Percentiles rank a stretch among this genome's conserved stretches.
Evolutionary conservation across 2,329 filamentous ascomycete genomes (phyloP).

Genomic region (Ceratocystis eucalypticola): DNA sequence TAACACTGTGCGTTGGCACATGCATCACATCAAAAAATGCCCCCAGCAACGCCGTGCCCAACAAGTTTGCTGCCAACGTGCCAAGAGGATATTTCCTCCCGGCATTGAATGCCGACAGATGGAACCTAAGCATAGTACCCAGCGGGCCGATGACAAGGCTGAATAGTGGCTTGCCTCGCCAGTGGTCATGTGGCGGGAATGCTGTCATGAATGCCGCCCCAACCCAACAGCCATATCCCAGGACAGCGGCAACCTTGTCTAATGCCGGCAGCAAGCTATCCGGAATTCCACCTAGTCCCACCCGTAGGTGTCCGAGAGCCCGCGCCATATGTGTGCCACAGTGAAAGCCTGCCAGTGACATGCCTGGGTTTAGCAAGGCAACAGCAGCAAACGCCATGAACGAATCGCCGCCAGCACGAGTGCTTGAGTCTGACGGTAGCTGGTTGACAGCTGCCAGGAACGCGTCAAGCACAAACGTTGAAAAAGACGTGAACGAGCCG

Average conservation of each 20-base stretch:
- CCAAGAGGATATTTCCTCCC: conserved; percentile 63
- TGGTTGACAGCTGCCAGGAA: conserved; percentile 72
- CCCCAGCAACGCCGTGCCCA: conserved; percentile 61
- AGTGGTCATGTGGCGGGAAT: conserved; percentile 51
- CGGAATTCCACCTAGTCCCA: conserved; percentile 11
- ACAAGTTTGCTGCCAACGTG: conserved; percentile 69
- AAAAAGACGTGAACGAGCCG: conserved; percentile 82
- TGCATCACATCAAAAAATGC: conserved; percentile 72
- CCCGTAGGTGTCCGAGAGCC: conserved; percentile 34
- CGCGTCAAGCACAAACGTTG: conserved; percentile 65
- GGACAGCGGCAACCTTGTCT: conserved; percentile 48
- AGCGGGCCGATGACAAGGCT: conserved; percentile 70
- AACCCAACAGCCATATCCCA: conserved; percentile 65
- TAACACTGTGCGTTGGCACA: conserved; percentile 36
- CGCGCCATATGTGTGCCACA: conserved; percentile 67
- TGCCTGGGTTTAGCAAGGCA: conserved; percentile 54
- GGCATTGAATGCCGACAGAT: conserved; percentile 59
- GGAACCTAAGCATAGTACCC: conserved; percentile 65
- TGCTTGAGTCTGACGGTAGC: conserved; percentile 33
- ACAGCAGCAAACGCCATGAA: conserved; percentile 71
- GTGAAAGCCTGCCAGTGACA: conserved; percentile 57
- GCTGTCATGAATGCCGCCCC: conserved; percentile 59
- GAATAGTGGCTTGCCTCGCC: conserved; percentile 66
- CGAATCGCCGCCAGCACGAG: conserved; percentile 60
- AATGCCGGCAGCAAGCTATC: conserved; percentile 32